Evolutionary conservation across 352 stramenopile genomes (phyloP).

Genomic region (Globisporangium okanoganense): DNA sequence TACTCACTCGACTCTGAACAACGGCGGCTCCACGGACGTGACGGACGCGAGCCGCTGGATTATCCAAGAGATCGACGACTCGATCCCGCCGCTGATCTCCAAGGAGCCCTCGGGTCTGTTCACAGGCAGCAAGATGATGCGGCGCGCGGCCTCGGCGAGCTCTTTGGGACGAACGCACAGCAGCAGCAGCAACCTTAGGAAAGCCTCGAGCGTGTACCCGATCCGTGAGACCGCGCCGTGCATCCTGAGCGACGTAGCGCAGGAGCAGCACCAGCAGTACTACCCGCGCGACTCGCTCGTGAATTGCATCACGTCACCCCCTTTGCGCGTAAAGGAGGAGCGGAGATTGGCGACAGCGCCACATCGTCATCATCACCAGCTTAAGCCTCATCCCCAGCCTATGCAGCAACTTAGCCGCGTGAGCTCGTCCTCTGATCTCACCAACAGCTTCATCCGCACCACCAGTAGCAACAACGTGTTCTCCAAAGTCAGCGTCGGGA

Average conservation of each 20-base stretch:
- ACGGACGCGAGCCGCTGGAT: constrained; percentile 27
- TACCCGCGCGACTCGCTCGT: constrained; percentile 15
- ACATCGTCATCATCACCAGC: not conserved
- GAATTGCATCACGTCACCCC: constrained; percentile 13
- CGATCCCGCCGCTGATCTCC: constrained; percentile 15
- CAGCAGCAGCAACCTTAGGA: not conserved
- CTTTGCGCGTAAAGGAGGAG: not conserved
- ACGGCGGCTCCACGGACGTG: not conserved
- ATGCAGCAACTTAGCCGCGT: not conserved
- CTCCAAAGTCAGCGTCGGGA: constrained; percentile 13
- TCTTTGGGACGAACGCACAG: not conserved
- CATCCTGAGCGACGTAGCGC: constrained; percentile 6
- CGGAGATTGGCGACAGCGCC: not conserved
- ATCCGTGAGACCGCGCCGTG: constrained; percentile 12
- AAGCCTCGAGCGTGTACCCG: constrained; percentile 9
- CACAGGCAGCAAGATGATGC: constrained; percentile 15
- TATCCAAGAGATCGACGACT: constrained; percentile 54
- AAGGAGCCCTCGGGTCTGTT: constrained; percentile 5
- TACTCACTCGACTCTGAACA: constrained; percentile 3
- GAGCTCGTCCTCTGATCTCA: not conserved
- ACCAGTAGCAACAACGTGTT: not conserved
- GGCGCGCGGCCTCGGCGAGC: constrained; percentile 5
- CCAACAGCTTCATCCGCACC: not conserved
- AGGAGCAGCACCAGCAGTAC: constrained; percentile 5
- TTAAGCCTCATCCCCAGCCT: not conserved